Conservation (phyloP, 176 grass and related monocot species). For the Oryza coarctata region DNA sequence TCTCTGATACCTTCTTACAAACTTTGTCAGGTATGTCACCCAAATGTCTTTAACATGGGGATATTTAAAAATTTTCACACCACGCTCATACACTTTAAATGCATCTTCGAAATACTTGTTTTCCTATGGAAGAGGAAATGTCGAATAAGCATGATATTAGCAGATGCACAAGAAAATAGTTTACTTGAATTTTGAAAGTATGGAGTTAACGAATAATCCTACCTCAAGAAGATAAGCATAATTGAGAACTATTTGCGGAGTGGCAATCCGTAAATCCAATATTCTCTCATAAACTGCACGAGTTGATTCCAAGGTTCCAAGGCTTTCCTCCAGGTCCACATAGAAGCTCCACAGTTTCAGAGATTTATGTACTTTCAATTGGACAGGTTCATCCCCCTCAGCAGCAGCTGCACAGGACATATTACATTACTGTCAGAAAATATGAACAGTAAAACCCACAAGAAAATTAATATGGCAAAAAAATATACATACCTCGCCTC, state of each 20-base stretch:
- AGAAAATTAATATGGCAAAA: constrained; percentile 20
- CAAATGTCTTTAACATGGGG: constrained; percentile 83
- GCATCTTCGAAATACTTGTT: constrained; percentile 87
- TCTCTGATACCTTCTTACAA: constrained; percentile 70
- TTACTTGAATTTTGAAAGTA: neutral
- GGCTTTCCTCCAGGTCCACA: constrained; percentile 82
- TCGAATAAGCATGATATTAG: constrained; percentile 18
- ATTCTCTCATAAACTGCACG: constrained; percentile 81
- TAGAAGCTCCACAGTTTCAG: constrained; percentile 88
- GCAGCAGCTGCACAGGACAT: constrained; percentile 62
- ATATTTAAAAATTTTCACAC: constrained; percentile 90
- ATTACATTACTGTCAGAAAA: constrained; percentile 14
- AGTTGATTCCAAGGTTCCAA: constrained; percentile 71
- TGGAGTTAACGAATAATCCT: constrained; percentile 10
- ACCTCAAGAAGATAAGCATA: constrained; percentile 85
- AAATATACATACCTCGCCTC: constrained; percentile 59
- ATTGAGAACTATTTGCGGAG: constrained; percentile 83
- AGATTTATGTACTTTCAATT: constrained; percentile 86
- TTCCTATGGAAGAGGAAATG: constrained; percentile 43
- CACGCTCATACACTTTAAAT: constrained; percentile 91
- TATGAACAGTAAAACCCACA: constrained; percentile 1
- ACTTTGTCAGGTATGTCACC: constrained; percentile 82
- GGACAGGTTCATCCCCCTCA: constrained; percentile 70
- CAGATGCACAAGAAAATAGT: neutral
- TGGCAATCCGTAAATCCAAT: constrained; percentile 79